Conservation (phyloP, 1,139 yeast genomes). For the Suhomyces anneliseae region DNA sequence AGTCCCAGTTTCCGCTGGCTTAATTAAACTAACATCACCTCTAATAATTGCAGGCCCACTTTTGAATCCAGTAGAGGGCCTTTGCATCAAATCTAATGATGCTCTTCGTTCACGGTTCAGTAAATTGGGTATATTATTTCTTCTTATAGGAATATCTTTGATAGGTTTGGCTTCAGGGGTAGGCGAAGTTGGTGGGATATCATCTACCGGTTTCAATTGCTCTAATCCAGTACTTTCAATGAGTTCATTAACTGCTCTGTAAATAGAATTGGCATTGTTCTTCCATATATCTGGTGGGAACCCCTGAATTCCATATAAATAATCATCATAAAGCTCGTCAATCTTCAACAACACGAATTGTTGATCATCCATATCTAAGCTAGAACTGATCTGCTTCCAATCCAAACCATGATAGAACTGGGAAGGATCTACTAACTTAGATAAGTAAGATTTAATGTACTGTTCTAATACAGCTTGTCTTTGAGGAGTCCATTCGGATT, state of each 20-base stretch:
- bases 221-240: constrained; percentile 4
- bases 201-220: neutral
- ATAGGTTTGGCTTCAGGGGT: neutral
- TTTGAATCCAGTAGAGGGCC: constrained; percentile 4
- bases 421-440: constrained; percentile 13
- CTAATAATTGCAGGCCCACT: constrained; percentile 6
- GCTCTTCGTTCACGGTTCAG: constrained; percentile 22
- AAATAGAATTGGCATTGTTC: neutral
- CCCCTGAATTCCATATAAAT: constrained; percentile 10
- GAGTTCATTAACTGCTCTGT: neutral
- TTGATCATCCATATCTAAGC: constrained; percentile 16
- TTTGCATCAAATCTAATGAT: constrained; percentile 33
- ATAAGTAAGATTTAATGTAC: constrained; percentile 15
- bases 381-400: constrained; percentile 17
- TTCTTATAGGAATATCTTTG: neutral
- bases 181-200: neutral
- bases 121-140: neutral
- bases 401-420: constrained; percentile 20
- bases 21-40: constrained; percentile 23
- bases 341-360: constrained; percentile 23
- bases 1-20: constrained; percentile 33
- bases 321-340: constrained; percentile 25
- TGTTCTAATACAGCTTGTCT: constrained; percentile 19
- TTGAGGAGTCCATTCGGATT: constrained; percentile 20
- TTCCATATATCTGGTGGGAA: constrained; percentile 3